Percentiles rank a stretch among this genome's conserved stretches.
These are phyloP conservation scores for Mycena floridula DNA, from an alignment of 768 basidiomycete species.

Conservation along the genomic window DNA sequence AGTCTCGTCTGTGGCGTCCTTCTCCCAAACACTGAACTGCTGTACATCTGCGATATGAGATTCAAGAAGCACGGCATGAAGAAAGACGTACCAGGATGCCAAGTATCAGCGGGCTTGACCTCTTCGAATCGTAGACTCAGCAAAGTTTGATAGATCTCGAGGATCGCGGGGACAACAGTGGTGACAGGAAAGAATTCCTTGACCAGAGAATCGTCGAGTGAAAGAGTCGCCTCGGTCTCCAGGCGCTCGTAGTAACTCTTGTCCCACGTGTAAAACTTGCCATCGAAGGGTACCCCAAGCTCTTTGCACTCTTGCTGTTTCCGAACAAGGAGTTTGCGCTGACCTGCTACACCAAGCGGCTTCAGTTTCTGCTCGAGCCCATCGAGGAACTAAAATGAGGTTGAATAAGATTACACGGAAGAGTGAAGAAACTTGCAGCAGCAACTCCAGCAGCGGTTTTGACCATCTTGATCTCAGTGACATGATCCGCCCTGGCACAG, in stretches of 20 bases:
- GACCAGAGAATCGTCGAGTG: constrained; percentile 70
- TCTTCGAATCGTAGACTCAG: constrained; percentile 72
- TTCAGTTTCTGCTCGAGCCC: constrained; percentile 70
- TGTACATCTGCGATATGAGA: constrained; percentile 77
- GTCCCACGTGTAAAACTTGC: constrained; percentile 79
- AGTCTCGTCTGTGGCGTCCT: constrained; percentile 59
- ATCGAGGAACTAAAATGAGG: constrained; percentile 54
- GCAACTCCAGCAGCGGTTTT: constrained; percentile 59
- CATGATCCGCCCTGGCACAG: constrained; percentile 60
- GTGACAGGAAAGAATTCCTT: constrained; percentile 90
- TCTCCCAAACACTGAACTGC: constrained; percentile 81
- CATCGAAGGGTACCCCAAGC: constrained; percentile 57
- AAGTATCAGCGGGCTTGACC: constrained; percentile 54
- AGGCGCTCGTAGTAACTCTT: constrained; percentile 70
- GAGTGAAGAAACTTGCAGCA: constrained; percentile 24
- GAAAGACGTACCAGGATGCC: constrained; percentile 75
- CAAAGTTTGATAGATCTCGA: constrained; percentile 78
- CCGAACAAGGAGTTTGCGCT: constrained; percentile 56
- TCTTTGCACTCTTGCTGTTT: constrained; percentile 70
- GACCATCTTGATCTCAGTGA: constrained; percentile 84
- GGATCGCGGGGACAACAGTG: constrained; percentile 75
- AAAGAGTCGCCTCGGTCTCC: constrained; percentile 59
- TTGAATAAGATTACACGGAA: background rate
- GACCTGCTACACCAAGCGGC: constrained; percentile 67
- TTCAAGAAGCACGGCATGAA: background rate